These are phyloP conservation scores for Aquilaria yunnanensis DNA, from an alignment of 345 rosid genomes.

Conservation along the genomic window DNA sequence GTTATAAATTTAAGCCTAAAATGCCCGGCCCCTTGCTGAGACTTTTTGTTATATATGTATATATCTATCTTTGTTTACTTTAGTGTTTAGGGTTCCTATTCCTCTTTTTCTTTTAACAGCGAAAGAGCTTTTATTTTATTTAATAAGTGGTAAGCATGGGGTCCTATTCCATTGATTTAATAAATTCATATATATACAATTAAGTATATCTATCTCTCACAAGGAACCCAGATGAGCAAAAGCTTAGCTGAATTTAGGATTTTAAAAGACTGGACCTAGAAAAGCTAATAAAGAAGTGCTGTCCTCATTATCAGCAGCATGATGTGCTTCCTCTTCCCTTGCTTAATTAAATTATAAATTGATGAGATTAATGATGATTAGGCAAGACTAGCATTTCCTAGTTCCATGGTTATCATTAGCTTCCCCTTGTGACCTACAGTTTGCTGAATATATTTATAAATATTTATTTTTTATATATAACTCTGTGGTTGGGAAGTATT, in stretches of 20 bases:
- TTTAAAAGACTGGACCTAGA: neutral
- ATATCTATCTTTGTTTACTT: no score
- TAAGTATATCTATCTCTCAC: constrained; percentile 1
- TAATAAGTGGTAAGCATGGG: constrained; percentile 4
- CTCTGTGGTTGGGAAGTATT: no score
- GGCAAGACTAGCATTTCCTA: no score
- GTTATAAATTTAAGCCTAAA: constrained; percentile 7
- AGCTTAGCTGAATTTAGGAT: neutral
- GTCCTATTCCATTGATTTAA: constrained; percentile 24
- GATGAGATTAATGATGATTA: constrained; percentile 3
- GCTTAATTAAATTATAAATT: neutral
- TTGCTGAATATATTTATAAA: no score
- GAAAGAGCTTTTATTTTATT: constrained; percentile 1
- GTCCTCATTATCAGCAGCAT: constrained; percentile 8
- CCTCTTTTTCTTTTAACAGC: no score
- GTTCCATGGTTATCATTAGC: no score
- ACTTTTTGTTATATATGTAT: constrained; percentile 5
- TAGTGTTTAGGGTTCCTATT: no score
- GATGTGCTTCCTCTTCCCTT: neutral
- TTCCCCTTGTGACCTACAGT: no score
- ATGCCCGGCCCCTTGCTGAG: constrained; percentile 6
- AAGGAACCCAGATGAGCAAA: constrained; percentile 12
- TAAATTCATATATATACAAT: neutral
- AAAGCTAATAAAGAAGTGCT: constrained; percentile 8
- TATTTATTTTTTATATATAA: no score